A percentile compares a stretch with the other conserved stretches of the same genome.
phyloP scores from a whole-genome alignment of 768 basidiomycete genomes.

The Macrolepiota albuminosa region DNA sequence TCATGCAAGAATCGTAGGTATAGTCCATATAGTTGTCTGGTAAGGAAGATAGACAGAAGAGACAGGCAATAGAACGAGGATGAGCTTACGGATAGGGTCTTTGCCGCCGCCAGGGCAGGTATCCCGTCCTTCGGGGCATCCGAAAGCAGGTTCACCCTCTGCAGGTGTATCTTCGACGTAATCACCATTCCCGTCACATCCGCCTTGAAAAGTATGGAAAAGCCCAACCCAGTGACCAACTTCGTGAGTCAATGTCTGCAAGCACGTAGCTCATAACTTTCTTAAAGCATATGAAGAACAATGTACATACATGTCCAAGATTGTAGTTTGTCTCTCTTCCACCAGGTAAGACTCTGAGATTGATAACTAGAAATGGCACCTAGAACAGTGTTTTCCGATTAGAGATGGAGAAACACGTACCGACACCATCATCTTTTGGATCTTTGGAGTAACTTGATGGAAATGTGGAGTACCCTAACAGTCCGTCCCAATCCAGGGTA shows the following conservation, averaged over 20 bases:
- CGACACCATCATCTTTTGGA: conserved; percentile 47
- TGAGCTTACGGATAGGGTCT: conserved; percentile 37
- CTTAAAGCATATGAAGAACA: conserved; percentile 7
- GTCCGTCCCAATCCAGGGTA: conserved; percentile 23
- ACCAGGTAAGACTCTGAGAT: conserved; percentile 37
- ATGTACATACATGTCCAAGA: conserved; percentile 29
- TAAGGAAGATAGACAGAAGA: neutral
- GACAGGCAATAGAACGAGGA: neutral
- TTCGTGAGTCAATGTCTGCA: conserved; percentile 49
- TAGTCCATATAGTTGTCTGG: conserved; percentile 55
- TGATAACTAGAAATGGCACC: conserved; percentile 20
- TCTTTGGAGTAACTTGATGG: conserved; percentile 35
- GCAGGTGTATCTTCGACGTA: conserved; percentile 43
- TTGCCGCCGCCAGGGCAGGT: conserved; percentile 35
- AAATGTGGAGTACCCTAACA: conserved; percentile 55
- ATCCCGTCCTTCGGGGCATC: conserved; percentile 35
- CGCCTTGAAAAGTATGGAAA: conserved; percentile 57
- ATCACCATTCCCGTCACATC: conserved; percentile 38
- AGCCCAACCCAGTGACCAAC: conserved; percentile 60
- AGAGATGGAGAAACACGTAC: neutral
- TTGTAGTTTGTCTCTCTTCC: conserved; percentile 40
- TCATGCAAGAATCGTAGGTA: conserved; percentile 47
- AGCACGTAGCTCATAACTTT: neutral
- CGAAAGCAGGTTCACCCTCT: conserved; percentile 37
- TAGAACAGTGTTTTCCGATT: neutral